Evolutionary conservation across 2,329 filamentous ascomycete genomes (phyloP), one percentile per base, ranked within the genome.

Genomic region (Fusarium illudens): DNA sequence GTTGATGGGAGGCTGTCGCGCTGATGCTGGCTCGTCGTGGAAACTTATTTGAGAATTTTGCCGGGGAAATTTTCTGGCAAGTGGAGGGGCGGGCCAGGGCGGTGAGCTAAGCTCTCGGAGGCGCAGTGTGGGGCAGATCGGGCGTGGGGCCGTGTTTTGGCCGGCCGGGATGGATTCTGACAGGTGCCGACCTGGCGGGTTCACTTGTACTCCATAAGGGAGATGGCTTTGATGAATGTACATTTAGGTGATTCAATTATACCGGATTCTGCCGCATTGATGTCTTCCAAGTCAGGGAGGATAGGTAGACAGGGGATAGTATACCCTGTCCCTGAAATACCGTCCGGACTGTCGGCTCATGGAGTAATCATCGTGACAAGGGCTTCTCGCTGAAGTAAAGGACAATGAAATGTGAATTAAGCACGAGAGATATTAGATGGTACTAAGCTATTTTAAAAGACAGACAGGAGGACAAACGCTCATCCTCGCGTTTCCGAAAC

Each of bases 11-110:
- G 50, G 49, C 60, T 9, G 58, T 70, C 60, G 62, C 67, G 44
- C 49, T 48, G 55, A 60, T 64, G 54, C 54, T 33, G 57, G 58
- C 60, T 69, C 62, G 48, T 54, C 44, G 55, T 69, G 58, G n/a
- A 71, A 72, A 72, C 71, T 75, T 75, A 22, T 70, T 71, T 32
- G 62, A 71, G 68, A 72, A 72, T 72, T 72, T 66, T 72, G 70
- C 70, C 70, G 10, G 56, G 69, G 65, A 68, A 72, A 72, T 72
- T 72, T 72, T 72, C 62, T 71, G 67, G 64, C 22, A 39, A 66
- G 57, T 73, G 64, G 71, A 70, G 61, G 68, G 71, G 67, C 62
- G 60, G 61, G 62, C 60, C 57, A 65, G 42, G 65, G 73, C 73
- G 73, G 71, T 75, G 70, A 75, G 69, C 37, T 32, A 58, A 68